Percentiles rank a stretch among this genome's conserved stretches.
phyloP scores from a whole-genome alignment of 169 alveolate species.

The Eimeria maxima region DNA sequence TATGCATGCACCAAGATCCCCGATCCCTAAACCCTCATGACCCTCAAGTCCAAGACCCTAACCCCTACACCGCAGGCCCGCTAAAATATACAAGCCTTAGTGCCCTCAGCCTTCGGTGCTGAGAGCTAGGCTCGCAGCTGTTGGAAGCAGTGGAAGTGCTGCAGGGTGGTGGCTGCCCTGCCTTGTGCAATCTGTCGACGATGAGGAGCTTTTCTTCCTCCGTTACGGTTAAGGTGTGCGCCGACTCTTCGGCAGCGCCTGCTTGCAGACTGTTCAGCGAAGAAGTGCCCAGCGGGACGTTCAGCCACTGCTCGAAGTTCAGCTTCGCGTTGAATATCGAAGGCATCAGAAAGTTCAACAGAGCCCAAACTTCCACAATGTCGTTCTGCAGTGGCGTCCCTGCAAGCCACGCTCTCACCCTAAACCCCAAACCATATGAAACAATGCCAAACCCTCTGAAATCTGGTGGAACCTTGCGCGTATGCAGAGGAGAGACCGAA shows the following conservation, averaged over 20 bases:
- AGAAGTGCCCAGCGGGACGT: constrained; percentile 51
- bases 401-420: background rate
- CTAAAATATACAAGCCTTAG: too few species aligned
- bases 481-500: too few species aligned
- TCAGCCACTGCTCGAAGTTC: constrained; percentile 76
- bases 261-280: background rate
- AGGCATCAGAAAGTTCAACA: constrained; percentile 97
- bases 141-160: too few species aligned
- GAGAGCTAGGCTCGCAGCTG: too few species aligned
- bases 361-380: constrained; percentile 98
- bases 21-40: too few species aligned
- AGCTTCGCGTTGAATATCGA: constrained; percentile 75
- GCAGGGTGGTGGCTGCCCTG: constrained; percentile 85
- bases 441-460: too few species aligned
- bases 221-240: constrained; percentile 80
- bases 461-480: too few species aligned
- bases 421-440: too few species aligned
- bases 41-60: too few species aligned
- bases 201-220: constrained; percentile 90
- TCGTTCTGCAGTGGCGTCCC: constrained; percentile 98
- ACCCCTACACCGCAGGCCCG: too few species aligned
- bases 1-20: too few species aligned
- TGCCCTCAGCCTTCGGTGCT: too few species aligned
- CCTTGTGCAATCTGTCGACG: constrained; percentile 96
- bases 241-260: background rate